Evolutionary conservation across 169 alveolate genomes (phyloP), one percentile per base, ranked within the genome.

Genomic region (Plasmodium gallinaceum): DNA sequence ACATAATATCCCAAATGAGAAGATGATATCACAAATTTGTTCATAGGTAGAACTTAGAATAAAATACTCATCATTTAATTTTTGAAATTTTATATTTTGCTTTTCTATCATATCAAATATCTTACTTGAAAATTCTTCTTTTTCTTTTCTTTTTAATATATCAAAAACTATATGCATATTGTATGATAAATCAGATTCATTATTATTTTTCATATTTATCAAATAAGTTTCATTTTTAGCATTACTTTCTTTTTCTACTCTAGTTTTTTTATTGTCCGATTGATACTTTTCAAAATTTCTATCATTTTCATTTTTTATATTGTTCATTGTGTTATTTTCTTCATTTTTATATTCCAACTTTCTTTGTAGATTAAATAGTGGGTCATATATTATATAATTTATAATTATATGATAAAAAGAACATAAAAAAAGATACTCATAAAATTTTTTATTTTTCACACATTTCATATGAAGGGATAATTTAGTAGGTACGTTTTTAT

Each of bases 41-140:
- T 78, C 89, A 78, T 78, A 78, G 8, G 89, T 78, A 18, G 66
- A 64, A 58, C 65, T 68, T 8, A 64, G 76, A 42, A 78, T 78
- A 9, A 64, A 22, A 78, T 48, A 45, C 7, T 60, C 70, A 58
- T 65, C 70, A 78, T 43, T 58, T 78, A 78, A 22, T 46, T 64
- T 45, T 45, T 65, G 24, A 37, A 32, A 78, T 42, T 37, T 42
- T 14, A 78, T 7, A 65, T 64, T 78, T 42, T 78, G 43, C n/a
- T 69, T 54, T 45, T 2, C 32, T n/a, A 14, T 26, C 18, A 64
- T 48, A 7, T 78, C 57, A 48, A 42, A 9, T 48, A 69, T 60
- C 51, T 54, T 54, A 6, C 8, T 24, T 5, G 43, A 52, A 43
- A 73, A 32, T 32, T 4, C 39, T 45, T 73, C 65, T 45, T 45